Percentiles rank a stretch among this genome's conserved stretches.
These are phyloP conservation scores for Tillandsia fasciculata DNA, from an alignment of 176 grass and related monocot genomes.

Conservation along the genomic window DNA sequence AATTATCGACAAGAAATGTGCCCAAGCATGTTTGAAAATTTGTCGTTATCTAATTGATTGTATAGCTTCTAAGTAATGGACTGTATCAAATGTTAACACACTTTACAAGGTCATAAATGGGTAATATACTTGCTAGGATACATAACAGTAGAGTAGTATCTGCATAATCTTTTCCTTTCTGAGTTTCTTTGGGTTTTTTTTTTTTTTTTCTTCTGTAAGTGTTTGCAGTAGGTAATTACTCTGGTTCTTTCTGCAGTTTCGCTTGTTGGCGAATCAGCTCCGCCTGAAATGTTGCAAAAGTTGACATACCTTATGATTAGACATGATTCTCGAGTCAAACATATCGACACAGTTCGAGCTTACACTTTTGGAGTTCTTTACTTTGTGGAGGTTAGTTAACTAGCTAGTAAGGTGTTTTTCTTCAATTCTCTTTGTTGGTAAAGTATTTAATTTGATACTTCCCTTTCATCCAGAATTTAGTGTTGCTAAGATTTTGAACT, in stretches of 20 bases:
- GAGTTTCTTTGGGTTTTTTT: neutral
- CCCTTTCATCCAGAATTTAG: neutral
- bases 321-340: constrained; percentile 51
- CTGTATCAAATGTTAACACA: too few species aligned
- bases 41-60: too few species aligned
- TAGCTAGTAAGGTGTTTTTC: too few species aligned
- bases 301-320: constrained; percentile 67
- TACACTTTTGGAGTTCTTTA: constrained; percentile 85
- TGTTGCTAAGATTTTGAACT: neutral
- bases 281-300: constrained; percentile 65
- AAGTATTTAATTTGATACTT: neutral
- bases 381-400: constrained; percentile 70
- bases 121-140: neutral
- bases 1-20: too few species aligned
- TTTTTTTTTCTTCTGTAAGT: neutral
- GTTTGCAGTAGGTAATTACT: neutral
- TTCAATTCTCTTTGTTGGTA: neutral
- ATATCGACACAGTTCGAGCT: constrained; percentile 71
- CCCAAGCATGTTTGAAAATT: too few species aligned
- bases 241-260: constrained; percentile 36
- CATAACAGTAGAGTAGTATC: too few species aligned
- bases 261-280: constrained; percentile 51
- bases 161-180: neutral
- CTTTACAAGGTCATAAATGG: too few species aligned
- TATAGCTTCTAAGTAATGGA: too few species aligned